Evolutionary conservation across 495 filamentous ascomycete species (phyloP), one percentile per base, ranked within the genome.

Genomic region (Neurospora tetraspora): DNA sequence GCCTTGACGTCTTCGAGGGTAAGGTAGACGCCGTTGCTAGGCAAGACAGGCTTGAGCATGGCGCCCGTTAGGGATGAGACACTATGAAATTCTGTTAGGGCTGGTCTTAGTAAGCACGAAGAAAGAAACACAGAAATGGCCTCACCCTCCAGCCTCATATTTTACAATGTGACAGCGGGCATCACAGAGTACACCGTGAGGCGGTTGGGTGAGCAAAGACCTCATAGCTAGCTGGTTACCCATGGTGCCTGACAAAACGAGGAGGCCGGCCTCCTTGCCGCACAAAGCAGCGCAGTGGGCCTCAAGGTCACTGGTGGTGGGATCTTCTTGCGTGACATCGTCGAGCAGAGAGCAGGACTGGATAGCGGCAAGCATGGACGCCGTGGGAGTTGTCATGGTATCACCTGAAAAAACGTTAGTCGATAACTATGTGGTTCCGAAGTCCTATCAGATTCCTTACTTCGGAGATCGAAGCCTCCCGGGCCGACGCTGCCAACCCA

Each of bases 161-260:
- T 86, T 81, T 39, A 90, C 82, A 45, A 94, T 87, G 77, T 94
- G 92, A 1, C 86, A 84, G 9, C 90, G 85, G 72, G 86, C 80
- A 76, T 94, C 92, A 73, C 88, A 89, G 36, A 96, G 81, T 4
- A 96, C 85, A 14, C 87, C 85, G 79, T 94, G 88, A 0, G 92
- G 92, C 4, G 92, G 92, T 70, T 90, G 90, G 1, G 81, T 85
- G 37, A 96, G 85, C 71, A 92, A 86, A 1, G 91, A 82, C 8
- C 92, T 87, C 20, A 96, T 76, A 16, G 87, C 88, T 71, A 96
- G 81, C 75, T 94, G 92, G 82, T 96, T 96, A 40, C 91, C 95
- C 93, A 97, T 96, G 20, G 95, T 97, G 5, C 95, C 95, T 0
- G 91, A 94, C 69, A 96, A 84, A 31, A 97, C 93, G 59, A 97